Percentiles rank a stretch among this genome's conserved stretches.
phyloP scores from a whole-genome alignment of 768 basidiomycete genomes.

The Kondoa malvinella region DNA sequence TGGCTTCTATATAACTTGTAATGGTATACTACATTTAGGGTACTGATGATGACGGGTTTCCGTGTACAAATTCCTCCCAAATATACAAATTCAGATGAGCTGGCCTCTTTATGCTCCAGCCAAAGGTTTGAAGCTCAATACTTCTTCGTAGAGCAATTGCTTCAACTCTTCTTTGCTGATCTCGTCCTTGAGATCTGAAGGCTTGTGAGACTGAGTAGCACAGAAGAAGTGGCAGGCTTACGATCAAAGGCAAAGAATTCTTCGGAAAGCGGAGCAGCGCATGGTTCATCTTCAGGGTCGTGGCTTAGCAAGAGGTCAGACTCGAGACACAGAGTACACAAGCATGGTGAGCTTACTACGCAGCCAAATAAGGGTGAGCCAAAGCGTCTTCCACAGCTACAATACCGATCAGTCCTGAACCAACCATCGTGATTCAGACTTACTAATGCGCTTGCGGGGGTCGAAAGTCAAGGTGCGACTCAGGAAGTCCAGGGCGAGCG shows the following conservation, averaged over 20 bases:
- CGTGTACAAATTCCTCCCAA: no score
- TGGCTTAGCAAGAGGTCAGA: conserved; percentile 38
- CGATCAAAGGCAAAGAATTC: conserved; percentile 93
- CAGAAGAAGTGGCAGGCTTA: background rate
- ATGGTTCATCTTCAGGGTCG: conserved; percentile 91
- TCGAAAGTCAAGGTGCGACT: conserved; percentile 67
- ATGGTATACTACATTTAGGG: no score
- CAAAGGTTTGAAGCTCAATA: conserved; percentile 52
- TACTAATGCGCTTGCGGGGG: conserved; percentile 61
- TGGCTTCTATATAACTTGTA: no score
- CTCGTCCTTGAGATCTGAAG: conserved; percentile 64
- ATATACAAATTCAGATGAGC: no score
- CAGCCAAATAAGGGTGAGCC: conserved; percentile 73
- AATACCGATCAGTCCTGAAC: background rate
- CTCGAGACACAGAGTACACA: background rate
- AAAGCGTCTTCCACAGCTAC: conserved; percentile 57
- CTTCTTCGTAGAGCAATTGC: conserved; percentile 82
- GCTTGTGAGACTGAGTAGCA: background rate
- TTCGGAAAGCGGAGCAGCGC: conserved; percentile 82
- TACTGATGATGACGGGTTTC: no score
- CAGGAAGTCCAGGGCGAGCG: conserved; percentile 44
- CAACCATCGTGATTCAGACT: background rate
- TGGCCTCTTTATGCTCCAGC: no score
- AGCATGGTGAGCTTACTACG: conserved; percentile 31
- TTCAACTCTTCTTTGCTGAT: conserved; percentile 91